Base-by-base conservation (phyloP, 257 asterid genomes). In the Apocynum venetum region DNA sequence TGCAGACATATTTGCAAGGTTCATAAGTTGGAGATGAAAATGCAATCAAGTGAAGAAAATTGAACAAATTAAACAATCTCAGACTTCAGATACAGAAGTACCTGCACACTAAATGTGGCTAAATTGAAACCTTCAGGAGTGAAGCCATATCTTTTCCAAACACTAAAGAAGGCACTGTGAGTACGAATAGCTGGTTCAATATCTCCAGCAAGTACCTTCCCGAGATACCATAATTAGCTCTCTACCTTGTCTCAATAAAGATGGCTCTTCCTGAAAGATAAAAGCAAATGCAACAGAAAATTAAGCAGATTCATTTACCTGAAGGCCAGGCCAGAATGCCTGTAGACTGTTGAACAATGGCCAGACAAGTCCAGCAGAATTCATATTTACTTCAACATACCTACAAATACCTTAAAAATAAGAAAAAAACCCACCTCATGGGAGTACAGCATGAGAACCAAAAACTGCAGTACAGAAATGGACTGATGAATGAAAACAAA, bases 241-340 rank as follows among this genome's bases (percentile, higher is more conserved):
- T 64, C 79, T n/a, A 84, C 53, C 64, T 64, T 53, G 75, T 48
- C 76, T 71, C 55, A 78, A 82, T 73, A 61, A 61, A 74, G 74
- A 10, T 20, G 61, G 70, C 38, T 68, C 57, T 38, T 67, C 19
- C 53, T 76, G n/a, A 4, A 68, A 48, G 25, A 7, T 55, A 69
- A 53, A 38, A 12, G 77, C 56, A 35, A 59, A 70, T 14, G 19
- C 44, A 51, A 51, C 74, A 52, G 75, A 40, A 25, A n/a, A 44
- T 38, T 9, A 20, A 46, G 46, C 71, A 56, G 73, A 64, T 11
- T 68, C 75, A 73, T 40, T 76, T 80, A 95, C 99, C 99, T 95
- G 99, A 81, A 95, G 98, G 77, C 99, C 99, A 19, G 98, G 99
- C 99, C 99, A 95, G 84, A 95, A 95, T 5, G 99, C 99, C 87